phyloP scores from a whole-genome alignment of 2,329 filamentous ascomycete genomes.

The Trichophyton simii region DNA sequence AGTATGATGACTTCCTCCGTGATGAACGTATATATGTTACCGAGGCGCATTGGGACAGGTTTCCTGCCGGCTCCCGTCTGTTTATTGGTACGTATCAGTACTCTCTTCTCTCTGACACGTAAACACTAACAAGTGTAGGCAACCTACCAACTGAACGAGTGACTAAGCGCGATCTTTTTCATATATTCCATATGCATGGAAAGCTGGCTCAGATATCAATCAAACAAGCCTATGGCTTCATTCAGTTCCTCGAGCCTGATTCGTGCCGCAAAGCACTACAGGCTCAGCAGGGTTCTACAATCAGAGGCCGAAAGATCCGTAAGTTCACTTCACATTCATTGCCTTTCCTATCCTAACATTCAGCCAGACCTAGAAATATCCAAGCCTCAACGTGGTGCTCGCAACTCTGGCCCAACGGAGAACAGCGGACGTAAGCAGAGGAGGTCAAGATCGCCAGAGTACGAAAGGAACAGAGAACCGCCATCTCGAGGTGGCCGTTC shows the following conservation, averaged over 20 bases:
- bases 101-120: not conserved
- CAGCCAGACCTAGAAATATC: slow-evolving; percentile 75
- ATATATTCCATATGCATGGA: slow-evolving; percentile 75
- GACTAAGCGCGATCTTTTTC: slow-evolving; percentile 85
- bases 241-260: slow-evolving; percentile 70
- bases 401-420: slow-evolving; percentile 40
- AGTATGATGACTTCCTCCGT: slow-evolving; percentile 40
- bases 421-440: slow-evolving; percentile 25
- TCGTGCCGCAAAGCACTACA: slow-evolving; percentile 66
- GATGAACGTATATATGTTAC: slow-evolving; percentile 41
- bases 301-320: slow-evolving; percentile 91
- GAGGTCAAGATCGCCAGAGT: slow-evolving; percentile 53
- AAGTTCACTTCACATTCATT: slow-evolving; percentile 34
- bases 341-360: not conserved
- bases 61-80: slow-evolving; percentile 36
- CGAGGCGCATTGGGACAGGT: slow-evolving; percentile 41
- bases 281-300: slow-evolving; percentile 63
- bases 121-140: slow-evolving; percentile 38
- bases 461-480: slow-evolving; percentile 32
- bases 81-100: slow-evolving; percentile 34
- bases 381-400: slow-evolving; percentile 69
- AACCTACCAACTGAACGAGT: slow-evolving; percentile 89
- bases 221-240: slow-evolving; percentile 93
- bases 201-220: slow-evolving; percentile 87
- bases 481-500: slow-evolving; percentile 21